Evolutionary conservation across 495 filamentous ascomycete genomes (phyloP).

Genomic region (Podospora didyma): DNA sequence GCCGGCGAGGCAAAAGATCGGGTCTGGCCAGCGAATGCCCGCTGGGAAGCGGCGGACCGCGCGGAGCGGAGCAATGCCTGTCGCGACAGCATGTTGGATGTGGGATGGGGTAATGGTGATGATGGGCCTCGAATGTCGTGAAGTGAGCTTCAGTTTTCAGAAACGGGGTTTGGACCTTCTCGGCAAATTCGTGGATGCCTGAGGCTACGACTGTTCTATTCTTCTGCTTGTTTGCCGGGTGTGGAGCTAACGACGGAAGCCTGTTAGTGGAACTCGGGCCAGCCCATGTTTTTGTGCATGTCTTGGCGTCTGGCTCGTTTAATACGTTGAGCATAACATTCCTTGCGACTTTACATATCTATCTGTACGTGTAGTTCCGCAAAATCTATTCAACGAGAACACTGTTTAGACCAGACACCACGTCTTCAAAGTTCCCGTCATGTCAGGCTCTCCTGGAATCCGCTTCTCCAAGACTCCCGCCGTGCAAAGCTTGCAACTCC

Average conservation of each 20-base stretch:
- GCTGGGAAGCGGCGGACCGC: conserved; percentile 52
- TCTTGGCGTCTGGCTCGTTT: too few species aligned
- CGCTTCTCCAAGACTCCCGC: not conserved
- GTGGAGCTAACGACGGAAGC: not conserved
- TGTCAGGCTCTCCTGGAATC: too few species aligned
- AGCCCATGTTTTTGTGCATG: not conserved
- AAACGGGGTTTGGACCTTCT: conserved; percentile 27
- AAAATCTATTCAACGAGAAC: too few species aligned
- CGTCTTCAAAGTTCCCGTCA: too few species aligned
- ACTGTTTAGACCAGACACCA: too few species aligned
- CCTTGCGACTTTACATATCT: too few species aligned
- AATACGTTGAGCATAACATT: too few species aligned
- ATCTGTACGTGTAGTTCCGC: too few species aligned
- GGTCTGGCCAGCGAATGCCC: conserved; percentile 36
- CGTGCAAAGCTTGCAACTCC: not conserved
- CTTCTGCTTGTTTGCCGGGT: not conserved
- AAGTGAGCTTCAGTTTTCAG: conserved; percentile 33
- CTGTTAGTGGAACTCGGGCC: not conserved
- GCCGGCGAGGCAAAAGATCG: conserved; percentile 74
- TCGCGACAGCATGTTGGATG: conserved; percentile 57
- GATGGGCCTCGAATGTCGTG: conserved; percentile 33
- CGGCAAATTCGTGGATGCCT: conserved; percentile 32
- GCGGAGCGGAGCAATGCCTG: conserved; percentile 56
- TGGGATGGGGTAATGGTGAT: conserved; percentile 30
- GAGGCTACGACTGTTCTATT: conserved; percentile 15